Percentiles rank a stretch among this genome's conserved stretches.
Evolutionary conservation across 208 protist genomes (phyloP).

Genomic region (Leishmania gerbilli): DNA sequence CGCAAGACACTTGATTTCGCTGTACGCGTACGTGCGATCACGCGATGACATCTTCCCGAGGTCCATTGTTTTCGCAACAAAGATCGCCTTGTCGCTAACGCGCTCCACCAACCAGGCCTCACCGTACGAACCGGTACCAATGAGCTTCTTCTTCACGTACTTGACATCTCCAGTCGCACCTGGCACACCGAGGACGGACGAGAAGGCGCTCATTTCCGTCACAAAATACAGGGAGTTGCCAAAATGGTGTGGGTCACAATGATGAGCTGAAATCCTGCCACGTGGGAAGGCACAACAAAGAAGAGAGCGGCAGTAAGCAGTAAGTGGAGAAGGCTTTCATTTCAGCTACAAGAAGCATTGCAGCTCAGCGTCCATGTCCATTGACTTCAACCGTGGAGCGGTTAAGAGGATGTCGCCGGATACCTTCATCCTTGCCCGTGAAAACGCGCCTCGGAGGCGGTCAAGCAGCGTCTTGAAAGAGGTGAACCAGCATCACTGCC

Average conservation of each 20-base stretch:
- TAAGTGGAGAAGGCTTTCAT: too few species aligned
- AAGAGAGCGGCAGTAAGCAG: background rate
- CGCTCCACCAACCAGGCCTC: conserved; percentile 85
- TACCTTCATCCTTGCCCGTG: background rate
- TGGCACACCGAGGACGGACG: conserved; percentile 48
- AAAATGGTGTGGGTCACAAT: background rate
- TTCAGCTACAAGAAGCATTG: background rate
- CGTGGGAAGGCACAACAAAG: background rate
- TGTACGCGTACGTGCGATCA: conserved; percentile 82
- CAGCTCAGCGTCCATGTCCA: background rate
- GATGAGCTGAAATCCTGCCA: background rate
- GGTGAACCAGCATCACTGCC: too few species aligned
- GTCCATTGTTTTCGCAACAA: conserved; percentile 86
- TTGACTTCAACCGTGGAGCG: too few species aligned
- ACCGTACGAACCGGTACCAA: conserved; percentile 86
- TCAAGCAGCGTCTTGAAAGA: background rate
- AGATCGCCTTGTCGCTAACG: conserved; percentile 56
- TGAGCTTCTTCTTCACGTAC: conserved; percentile 81
- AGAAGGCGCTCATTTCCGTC: conserved; percentile 24
- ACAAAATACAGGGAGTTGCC: background rate
- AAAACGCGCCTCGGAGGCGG: background rate
- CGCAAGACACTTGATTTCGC: conserved; percentile 87
- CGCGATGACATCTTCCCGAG: conserved; percentile 84
- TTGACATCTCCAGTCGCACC: conserved; percentile 49
- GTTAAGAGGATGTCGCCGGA: background rate